Evolutionary conservation across 2,329 filamentous ascomycete species (phyloP).

Genomic region (Penicillium decumbens): DNA sequence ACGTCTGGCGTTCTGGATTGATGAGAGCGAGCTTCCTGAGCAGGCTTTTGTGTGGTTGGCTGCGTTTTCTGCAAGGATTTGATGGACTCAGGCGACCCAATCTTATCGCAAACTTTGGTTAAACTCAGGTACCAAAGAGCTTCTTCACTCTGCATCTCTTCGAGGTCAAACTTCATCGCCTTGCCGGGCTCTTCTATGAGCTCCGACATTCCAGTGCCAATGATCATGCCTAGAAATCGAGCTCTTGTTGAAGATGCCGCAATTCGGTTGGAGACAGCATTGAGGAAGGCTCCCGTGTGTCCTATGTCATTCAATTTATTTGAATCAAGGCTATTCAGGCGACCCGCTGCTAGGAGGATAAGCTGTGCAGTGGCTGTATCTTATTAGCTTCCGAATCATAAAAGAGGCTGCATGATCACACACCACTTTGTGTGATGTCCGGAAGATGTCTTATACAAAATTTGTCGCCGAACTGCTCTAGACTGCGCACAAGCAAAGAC

Average conservation of each 20-base stretch:
- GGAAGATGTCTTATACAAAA: conserved; percentile 82
- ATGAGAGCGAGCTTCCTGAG: conserved; percentile 9
- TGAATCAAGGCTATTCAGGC: conserved; percentile 62
- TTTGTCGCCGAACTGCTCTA: conserved; percentile 75
- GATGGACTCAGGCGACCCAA: conserved; percentile 57
- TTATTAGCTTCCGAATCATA: conserved; percentile 18
- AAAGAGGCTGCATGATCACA: neutral
- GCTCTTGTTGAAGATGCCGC: conserved; percentile 68
- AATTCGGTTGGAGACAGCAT: conserved; percentile 78
- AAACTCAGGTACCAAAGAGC: conserved; percentile 70
- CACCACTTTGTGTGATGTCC: conserved; percentile 79
- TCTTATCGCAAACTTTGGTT: conserved; percentile 56
- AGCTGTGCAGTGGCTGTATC: conserved; percentile 70
- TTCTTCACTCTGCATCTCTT: conserved; percentile 70
- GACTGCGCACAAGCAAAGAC: conserved; percentile 59
- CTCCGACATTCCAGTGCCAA: conserved; percentile 67
- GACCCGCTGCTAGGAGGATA: conserved; percentile 71
- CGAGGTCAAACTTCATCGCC: conserved; percentile 75
- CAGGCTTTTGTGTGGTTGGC: conserved; percentile 15
- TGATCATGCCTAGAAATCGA: conserved; percentile 80
- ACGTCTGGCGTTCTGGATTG: conserved; percentile 5
- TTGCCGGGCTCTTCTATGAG: conserved; percentile 64
- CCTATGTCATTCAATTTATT: conserved; percentile 64
- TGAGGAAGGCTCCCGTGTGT: conserved; percentile 68
- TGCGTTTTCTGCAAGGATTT: conserved; percentile 19